Percentiles rank a stretch among this genome's conserved stretches.
Conservation (phyloP, 768 basidiomycete species). For the Russula virescens region DNA sequence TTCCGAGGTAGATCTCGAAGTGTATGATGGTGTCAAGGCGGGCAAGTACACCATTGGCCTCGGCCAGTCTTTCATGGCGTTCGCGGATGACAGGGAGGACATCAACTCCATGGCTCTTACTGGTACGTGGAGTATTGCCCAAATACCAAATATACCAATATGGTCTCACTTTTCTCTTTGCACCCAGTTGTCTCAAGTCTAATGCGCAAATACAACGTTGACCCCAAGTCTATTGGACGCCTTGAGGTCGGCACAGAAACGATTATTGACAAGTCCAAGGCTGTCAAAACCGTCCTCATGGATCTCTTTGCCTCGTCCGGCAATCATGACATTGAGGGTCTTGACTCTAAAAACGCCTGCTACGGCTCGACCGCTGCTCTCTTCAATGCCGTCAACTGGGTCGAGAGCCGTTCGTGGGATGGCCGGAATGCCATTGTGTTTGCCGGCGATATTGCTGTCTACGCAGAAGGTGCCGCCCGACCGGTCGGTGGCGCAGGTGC, state of each 20-base stretch:
- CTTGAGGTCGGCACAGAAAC: constrained; percentile 99
- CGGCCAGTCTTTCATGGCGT: constrained; percentile 97
- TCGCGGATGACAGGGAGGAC: constrained; percentile 97
- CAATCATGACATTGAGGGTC: constrained; percentile 96
- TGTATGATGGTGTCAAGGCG: constrained; percentile 33
- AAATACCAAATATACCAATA: no score
- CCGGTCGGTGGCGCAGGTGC: constrained; percentile 98
- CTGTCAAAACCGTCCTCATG: constrained; percentile 97
- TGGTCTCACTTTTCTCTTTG: background rate
- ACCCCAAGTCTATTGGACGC: constrained; percentile 94
- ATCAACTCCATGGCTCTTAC: constrained; percentile 97
- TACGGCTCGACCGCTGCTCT: constrained; percentile 98
- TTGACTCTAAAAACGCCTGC: constrained; percentile 99
- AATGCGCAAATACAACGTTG: constrained; percentile 90
- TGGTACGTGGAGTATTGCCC: constrained; percentile 44
- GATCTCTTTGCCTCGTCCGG: constrained; percentile 90
- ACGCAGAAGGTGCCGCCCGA: constrained; percentile 91
- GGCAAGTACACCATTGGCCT: constrained; percentile 99
- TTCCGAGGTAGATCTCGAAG: constrained; percentile 78
- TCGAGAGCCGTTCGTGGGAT: constrained; percentile 95
- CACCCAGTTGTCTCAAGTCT: constrained; percentile 76
- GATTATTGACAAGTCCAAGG: constrained; percentile 99
- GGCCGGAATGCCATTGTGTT: constrained; percentile 97
- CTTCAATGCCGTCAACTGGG: constrained; percentile 98
- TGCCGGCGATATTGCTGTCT: constrained; percentile 94